These are phyloP conservation scores for Punica granatum DNA, from an alignment of 345 rosid genomes.

Conservation along the genomic window DNA sequence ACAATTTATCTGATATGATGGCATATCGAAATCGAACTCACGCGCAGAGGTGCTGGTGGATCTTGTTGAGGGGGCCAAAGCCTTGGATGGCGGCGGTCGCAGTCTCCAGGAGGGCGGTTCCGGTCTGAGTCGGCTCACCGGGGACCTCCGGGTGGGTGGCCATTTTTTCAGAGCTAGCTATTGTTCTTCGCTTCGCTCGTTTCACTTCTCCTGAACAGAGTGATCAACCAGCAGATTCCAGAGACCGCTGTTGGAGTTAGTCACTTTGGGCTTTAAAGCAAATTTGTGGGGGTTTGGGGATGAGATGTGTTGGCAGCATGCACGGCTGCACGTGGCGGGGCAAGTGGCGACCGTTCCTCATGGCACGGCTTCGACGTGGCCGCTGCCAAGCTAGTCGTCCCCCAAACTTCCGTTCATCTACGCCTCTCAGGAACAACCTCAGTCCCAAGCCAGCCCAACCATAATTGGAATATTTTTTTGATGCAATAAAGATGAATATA, in stretches of 20 bases:
- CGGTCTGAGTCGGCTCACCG: slow-evolving; percentile 45
- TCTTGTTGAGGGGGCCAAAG: slow-evolving; percentile 52
- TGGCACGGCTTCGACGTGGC: background rate
- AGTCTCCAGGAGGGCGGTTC: slow-evolving; percentile 48
- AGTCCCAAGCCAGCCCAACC: no score
- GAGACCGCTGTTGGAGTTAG: background rate
- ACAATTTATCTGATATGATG: no score
- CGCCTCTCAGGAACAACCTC: no score
- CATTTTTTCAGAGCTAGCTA: slow-evolving; percentile 16
- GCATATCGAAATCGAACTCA: no score
- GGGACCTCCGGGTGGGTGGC: slow-evolving; percentile 38
- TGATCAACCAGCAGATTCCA: background rate
- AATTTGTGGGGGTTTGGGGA: no score
- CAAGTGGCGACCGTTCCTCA: background rate
- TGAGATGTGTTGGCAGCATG: background rate
- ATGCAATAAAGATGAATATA: no score
- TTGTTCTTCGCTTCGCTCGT: background rate
- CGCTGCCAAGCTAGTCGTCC: no score
- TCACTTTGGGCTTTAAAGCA: background rate
- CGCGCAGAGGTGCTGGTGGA: slow-evolving; percentile 94
- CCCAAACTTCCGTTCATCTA: no score
- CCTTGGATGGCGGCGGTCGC: slow-evolving; percentile 56
- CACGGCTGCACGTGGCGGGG: slow-evolving; percentile 5
- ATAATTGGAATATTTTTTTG: no score
- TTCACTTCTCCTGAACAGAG: no score